Evolutionary conservation across 192 early-diverging fungal genomes (phyloP), one percentile per base, ranked within the genome.

Genomic region (Chytriomyces sp.): DNA sequence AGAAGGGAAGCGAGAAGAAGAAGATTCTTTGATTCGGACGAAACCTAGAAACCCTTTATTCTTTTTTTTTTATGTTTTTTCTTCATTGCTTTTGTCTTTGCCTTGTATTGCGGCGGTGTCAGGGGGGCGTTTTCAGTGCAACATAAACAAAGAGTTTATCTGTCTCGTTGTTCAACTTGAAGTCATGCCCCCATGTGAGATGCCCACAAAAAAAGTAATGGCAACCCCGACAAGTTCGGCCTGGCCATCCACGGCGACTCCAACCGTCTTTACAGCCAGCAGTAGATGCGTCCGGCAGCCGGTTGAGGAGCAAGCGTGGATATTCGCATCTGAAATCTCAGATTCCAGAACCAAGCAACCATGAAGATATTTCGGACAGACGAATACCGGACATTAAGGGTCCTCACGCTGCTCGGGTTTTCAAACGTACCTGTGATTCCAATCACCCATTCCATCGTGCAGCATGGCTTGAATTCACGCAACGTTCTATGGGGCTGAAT

Each of bases 21-120:
- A 69, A 69, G 68, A 7, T 69, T 49, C 68, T 26, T 57, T 69
- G 49, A 69, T 10, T 49, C 24, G 53, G 53, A 57, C 53, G 53
- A 57, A n/a, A 28, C n/a, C 48, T 53, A 18, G 68, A 45, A 24
- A 7, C 45, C 7, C 18, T 24, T 48, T n/a, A n/a, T n/a, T n/a
- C n/a, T 69, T 69, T 57, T 24, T n/a, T 26, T 35, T 4, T 69
- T 5, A 2, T 24, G 53, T 69, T 0, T 11, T 8, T 50, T 26
- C 16, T 69, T 13, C 16, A 57, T 57, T 20, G 53, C 35, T 35
- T 35, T 35, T 35, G 35, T 35, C 35, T 1, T 35, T 35, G 35
- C 2, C 35, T 35, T 35, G 35, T 35, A 35, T 35, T 35, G 35
- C 35, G 35, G 35, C 35, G 35, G 35, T 35, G 35, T 35, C 35